Conservation (phyloP, 2,329 filamentous ascomycete species). For the Berkeleyomyces basicola region DNA sequence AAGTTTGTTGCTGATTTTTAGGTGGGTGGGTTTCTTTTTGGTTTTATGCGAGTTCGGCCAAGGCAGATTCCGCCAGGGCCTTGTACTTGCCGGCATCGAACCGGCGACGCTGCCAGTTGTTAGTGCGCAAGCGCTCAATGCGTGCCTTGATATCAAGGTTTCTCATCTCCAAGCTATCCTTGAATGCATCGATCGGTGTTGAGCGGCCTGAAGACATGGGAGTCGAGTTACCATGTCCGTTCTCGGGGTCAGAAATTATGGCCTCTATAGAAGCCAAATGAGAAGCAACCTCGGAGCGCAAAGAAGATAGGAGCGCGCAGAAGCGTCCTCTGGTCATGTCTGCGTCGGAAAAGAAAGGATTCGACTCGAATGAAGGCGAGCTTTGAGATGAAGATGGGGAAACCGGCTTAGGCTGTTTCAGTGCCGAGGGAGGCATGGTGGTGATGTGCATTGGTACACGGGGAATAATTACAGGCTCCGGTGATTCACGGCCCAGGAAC, state of each 20-base stretch:
- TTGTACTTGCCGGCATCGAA: conserved; percentile 39
- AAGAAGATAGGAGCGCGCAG: conserved; percentile 29
- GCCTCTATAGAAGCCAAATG: conserved; percentile 32
- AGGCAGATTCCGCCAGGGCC: conserved; percentile 31
- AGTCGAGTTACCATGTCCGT: conserved; percentile 5
- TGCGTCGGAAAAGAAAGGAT: conserved; percentile 23
- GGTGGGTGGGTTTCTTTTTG: neutral
- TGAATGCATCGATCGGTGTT: conserved; percentile 15
- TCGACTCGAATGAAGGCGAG: conserved; percentile 2
- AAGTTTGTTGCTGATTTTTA: neutral
- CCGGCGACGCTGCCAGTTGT: conserved; percentile 37
- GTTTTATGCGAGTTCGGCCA: conserved; percentile 30
- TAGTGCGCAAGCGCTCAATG: conserved; percentile 37
- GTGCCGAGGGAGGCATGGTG: conserved; percentile 11
- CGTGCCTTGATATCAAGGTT: conserved; percentile 30
- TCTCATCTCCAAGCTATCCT: conserved; percentile 23
- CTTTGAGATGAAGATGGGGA: neutral
- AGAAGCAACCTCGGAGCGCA: conserved; percentile 32
- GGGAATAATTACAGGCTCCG: conserved; percentile 12
- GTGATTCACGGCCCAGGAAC: conserved; percentile 17
- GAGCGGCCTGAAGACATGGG: conserved; percentile 8
- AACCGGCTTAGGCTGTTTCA: conserved; percentile 12
- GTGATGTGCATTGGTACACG: conserved; percentile 12
- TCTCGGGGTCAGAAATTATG: conserved; percentile 20
- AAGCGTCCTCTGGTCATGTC: conserved; percentile 31